These are phyloP conservation scores for Naganishia kalamii DNA, from an alignment of 768 basidiomycete genomes.

Conservation along the genomic window DNA sequence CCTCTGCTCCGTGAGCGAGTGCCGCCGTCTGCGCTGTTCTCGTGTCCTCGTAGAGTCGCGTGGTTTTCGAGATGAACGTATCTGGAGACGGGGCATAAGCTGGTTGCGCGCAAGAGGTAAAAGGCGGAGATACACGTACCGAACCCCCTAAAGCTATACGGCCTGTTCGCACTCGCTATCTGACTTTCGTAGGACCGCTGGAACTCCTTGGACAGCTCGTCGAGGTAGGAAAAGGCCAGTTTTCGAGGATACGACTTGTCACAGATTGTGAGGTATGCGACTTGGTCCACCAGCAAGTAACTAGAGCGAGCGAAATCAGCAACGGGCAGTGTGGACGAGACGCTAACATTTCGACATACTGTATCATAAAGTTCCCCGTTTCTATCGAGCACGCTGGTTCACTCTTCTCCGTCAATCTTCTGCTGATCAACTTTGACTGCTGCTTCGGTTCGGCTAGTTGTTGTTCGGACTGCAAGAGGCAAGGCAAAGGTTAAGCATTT, in stretches of 20 bases:
- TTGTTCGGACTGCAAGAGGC: conserved; percentile 54
- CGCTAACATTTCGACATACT: conserved; percentile 56
- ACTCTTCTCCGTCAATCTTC: conserved; percentile 84
- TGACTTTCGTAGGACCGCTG: conserved; percentile 83
- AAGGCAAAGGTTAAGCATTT: background rate
- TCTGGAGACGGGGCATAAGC: conserved; percentile 53
- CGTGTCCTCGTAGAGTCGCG: conserved; percentile 88
- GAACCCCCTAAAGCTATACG: conserved; percentile 98
- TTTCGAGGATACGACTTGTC: conserved; percentile 97
- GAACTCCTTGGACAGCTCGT: conserved; percentile 96
- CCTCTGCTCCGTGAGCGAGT: conserved; percentile 58
- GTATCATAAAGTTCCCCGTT: conserved; percentile 87
- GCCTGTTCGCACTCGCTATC: conserved; percentile 83
- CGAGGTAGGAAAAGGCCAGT: conserved; percentile 92
- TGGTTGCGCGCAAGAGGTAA: background rate
- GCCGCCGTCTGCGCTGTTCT: conserved; percentile 60
- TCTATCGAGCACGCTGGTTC: conserved; percentile 97
- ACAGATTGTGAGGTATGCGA: conserved; percentile 88
- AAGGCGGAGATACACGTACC: conserved; percentile 57
- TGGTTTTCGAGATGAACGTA: conserved; percentile 98
- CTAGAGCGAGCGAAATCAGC: background rate
- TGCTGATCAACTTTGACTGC: conserved; percentile 92
- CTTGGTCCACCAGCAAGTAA: conserved; percentile 89
- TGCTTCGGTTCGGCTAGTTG: conserved; percentile 95
- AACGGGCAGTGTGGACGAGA: background rate